phyloP scores from a whole-genome alignment of 2,329 filamentous ascomycete genomes.

The Myriangium duriaei region DNA sequence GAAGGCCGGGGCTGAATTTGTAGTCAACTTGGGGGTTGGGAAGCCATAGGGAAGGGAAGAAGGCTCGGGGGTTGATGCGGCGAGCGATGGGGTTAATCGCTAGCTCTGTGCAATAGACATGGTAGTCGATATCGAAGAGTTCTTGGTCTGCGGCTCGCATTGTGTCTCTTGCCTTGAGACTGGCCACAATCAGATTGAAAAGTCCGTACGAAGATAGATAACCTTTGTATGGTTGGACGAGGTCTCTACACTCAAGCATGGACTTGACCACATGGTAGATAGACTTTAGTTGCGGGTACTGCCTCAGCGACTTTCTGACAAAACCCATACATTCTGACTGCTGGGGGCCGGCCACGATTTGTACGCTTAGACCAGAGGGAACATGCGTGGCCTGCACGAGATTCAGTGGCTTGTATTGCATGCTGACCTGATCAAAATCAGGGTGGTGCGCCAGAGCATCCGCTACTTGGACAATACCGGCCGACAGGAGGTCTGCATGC shows the following conservation, averaged over 20 bases:
- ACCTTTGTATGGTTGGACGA: conserved; percentile 36
- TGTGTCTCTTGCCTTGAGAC: conserved; percentile 32
- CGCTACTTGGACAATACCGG: neutral
- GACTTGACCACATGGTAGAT: conserved; percentile 40
- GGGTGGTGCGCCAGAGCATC: conserved; percentile 2
- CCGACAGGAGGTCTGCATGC: neutral
- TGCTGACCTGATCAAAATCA: conserved; percentile 12
- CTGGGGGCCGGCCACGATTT: conserved; percentile 37
- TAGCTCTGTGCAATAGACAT: neutral
- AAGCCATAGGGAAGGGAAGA: conserved; percentile 7
- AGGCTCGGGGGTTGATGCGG: neutral
- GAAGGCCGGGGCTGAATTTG: conserved; percentile 25
- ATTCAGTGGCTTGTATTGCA: conserved; percentile 25
- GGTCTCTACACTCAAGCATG: conserved; percentile 36
- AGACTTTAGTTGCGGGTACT: conserved; percentile 37
- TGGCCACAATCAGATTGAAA: conserved; percentile 45
- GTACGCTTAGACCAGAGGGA: conserved; percentile 37
- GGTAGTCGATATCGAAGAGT: neutral
- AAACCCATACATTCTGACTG: conserved; percentile 29
- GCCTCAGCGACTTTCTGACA: conserved; percentile 34
- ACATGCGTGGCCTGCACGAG: conserved; percentile 33
- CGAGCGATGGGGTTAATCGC: neutral
- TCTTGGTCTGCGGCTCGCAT: neutral
- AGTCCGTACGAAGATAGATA: conserved; percentile 43
- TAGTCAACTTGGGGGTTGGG: conserved; percentile 11